Evolutionary conservation across 2,329 filamentous ascomycete genomes (phyloP).

Genomic region (Albifimbria verrucaria): DNA sequence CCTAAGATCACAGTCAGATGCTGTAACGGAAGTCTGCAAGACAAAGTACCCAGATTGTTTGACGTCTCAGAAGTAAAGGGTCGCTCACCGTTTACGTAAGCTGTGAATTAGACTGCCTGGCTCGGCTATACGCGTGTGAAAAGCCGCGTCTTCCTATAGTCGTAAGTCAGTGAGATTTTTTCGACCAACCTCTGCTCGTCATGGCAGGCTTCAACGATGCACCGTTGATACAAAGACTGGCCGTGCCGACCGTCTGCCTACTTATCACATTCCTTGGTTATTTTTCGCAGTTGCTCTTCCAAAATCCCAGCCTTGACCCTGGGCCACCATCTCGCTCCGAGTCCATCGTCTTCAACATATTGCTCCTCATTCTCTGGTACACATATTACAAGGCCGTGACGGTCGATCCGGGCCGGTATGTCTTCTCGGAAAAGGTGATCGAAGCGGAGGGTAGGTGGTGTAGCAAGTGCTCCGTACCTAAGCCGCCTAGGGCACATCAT

Average conservation of each 20-base stretch:
- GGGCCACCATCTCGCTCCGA: conserved; percentile 58
- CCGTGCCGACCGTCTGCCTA: conserved; percentile 64
- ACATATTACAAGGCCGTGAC: conserved; percentile 64
- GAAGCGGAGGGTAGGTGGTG: conserved; percentile 58
- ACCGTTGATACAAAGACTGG: conserved; percentile 49
- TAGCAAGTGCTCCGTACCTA: conserved; percentile 69
- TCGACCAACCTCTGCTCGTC: conserved; percentile 5
- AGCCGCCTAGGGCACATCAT: conserved; percentile 77
- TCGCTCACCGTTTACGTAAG: too few relatives aligned
- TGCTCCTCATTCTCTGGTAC: conserved; percentile 63
- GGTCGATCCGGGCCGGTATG: conserved; percentile 55
- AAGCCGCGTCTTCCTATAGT: not conserved
- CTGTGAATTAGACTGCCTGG: not conserved
- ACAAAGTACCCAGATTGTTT: too few relatives aligned
- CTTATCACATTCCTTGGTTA: conserved; percentile 70
- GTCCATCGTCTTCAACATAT: conserved; percentile 60
- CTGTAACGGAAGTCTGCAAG: too few relatives aligned
- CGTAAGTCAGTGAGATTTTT: not conserved
- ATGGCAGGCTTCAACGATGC: conserved; percentile 42
- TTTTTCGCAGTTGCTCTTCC: conserved; percentile 69
- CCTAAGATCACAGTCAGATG: too few relatives aligned
- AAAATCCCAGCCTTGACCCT: conserved; percentile 52
- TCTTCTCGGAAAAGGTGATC: conserved; percentile 35
- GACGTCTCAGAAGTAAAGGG: too few relatives aligned
- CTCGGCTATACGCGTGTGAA: not conserved